These are phyloP conservation scores for Amanita brunnescens DNA, from an alignment of 768 basidiomycete species.

Conservation along the genomic window DNA sequence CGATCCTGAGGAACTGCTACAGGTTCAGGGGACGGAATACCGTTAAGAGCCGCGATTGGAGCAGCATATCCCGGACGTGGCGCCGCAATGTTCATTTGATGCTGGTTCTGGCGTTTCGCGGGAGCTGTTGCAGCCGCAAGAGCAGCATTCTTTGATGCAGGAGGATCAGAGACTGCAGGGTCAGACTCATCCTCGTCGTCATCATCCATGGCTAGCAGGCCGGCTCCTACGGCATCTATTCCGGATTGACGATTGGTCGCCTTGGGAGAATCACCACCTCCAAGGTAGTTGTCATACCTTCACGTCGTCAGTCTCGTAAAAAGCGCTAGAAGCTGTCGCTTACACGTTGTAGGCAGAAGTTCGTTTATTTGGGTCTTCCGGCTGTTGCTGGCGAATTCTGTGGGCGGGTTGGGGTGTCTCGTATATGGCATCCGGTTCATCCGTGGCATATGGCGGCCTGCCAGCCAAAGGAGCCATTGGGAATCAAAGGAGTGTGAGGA, in stretches of 20 bases:
- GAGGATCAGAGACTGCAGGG: constrained; percentile 8
- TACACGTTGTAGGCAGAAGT: constrained; percentile 65
- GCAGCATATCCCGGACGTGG: constrained; percentile 71
- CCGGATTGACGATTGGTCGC: constrained; percentile 40
- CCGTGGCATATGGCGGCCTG: constrained; percentile 59
- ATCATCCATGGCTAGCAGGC: constrained; percentile 17
- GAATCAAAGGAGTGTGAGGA: constrained; percentile 3
- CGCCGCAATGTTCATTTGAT: constrained; percentile 39
- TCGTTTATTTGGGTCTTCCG: constrained; percentile 44
- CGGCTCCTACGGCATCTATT: constrained; percentile 39
- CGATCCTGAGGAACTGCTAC: constrained; percentile 29
- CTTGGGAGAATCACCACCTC: constrained; percentile 16
- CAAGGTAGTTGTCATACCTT: constrained; percentile 61
- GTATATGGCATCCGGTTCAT: constrained; percentile 57
- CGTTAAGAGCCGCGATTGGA: constrained; percentile 54
- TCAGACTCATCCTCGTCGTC: constrained; percentile 12
- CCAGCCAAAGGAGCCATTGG: constrained; percentile 44
- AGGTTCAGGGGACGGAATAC: constrained; percentile 38
- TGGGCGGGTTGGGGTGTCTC: constrained; percentile 33
- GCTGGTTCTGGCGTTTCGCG: constrained; percentile 7
- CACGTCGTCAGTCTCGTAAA: not conserved
- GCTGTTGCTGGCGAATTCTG: constrained; percentile 35
- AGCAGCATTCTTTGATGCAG: constrained; percentile 28
- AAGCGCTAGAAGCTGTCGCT: constrained; percentile 19
- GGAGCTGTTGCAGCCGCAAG: constrained; percentile 25